Conservation (phyloP, 495 filamentous ascomycete genomes). For the Aspergillus mulundensis region DNA sequence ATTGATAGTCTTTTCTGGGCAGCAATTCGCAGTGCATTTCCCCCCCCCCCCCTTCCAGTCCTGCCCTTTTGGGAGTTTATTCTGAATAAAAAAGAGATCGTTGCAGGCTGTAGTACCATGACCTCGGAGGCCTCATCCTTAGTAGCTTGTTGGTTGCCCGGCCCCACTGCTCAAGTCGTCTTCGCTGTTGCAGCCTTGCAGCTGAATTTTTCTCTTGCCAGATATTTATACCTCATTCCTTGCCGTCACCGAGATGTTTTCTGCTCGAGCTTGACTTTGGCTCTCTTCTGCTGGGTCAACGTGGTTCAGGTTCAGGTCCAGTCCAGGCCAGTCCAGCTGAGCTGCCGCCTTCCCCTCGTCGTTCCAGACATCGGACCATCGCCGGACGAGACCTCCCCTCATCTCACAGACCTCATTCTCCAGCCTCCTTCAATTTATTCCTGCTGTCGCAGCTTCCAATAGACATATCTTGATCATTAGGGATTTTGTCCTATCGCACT, state of each 20-base stretch:
- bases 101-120: not conserved
- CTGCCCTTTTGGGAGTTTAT: not conserved
- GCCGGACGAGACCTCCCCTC: conserved; percentile 5
- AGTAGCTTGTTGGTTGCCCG: not conserved
- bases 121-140: not conserved
- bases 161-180: not conserved
- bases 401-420: not conserved
- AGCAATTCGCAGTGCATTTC: not conserved
- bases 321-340: too few relatives aligned
- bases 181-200: not conserved
- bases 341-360: conserved; percentile 10
- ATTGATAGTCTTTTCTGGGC: not conserved
- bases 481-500: not conserved
- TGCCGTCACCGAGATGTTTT: not conserved
- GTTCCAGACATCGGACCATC: conserved; percentile 7
- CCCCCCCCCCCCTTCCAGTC: not conserved
- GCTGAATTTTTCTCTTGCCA: not conserved
- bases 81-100: not conserved
- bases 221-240: not conserved
- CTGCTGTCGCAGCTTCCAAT: not conserved
- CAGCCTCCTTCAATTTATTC: not conserved
- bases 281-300: not conserved
- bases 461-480: not conserved
- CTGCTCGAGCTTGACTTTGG: not conserved
- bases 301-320: not conserved